Evolutionary conservation across 345 rosid species (phyloP), one percentile per base, ranked within the genome.

Genomic region (Syzygium aromaticum): DNA sequence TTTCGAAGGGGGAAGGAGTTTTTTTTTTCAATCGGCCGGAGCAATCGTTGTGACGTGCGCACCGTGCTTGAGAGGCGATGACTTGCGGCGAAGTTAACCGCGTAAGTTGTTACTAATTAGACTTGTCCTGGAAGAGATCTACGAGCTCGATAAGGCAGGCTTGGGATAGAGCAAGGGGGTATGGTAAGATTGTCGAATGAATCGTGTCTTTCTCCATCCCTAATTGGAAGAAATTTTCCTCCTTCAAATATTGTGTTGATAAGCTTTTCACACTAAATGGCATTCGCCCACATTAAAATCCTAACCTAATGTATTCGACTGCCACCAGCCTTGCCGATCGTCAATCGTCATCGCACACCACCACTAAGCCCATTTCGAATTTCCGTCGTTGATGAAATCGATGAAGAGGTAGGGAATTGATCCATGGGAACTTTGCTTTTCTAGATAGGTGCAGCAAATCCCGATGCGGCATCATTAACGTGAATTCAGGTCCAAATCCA

Each of bases 1-100:
- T 73, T 19, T 38, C 16, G 78, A 10, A 73, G 49, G 14, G 0
- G 15, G 14, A 9, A 33, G 2, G 0, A 33, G 23, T 38, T 2
- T 8, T n/a, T 8, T 8, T 67, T 33, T 33, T 22, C 1, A 56
- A 38, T 1, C 6, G 3, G 0, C 2, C 8, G 12, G 2, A 73
- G 43, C 5, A 19, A 9, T 7, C 8, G 0, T 38, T 1, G 11
- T 73, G 49, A 73, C 25, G 23, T 73, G 11, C 8, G 5, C 23
- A 21, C 27, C 25, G 25, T 38, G 49, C 21, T 73, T 3, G 3
- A 11, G 7, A 10, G 6, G 27, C 12, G 2, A 73, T 67, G 5
- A 22, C 3, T 0, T 38, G 11, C 0, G 3, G 1, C 0, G 22
- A 9, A 73, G 5, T 19, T 19, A 38, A 73, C 2, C 1, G 43